Conservation (phyloP, 768 basidiomycete species). For the Paxillus rubicundulus region DNA sequence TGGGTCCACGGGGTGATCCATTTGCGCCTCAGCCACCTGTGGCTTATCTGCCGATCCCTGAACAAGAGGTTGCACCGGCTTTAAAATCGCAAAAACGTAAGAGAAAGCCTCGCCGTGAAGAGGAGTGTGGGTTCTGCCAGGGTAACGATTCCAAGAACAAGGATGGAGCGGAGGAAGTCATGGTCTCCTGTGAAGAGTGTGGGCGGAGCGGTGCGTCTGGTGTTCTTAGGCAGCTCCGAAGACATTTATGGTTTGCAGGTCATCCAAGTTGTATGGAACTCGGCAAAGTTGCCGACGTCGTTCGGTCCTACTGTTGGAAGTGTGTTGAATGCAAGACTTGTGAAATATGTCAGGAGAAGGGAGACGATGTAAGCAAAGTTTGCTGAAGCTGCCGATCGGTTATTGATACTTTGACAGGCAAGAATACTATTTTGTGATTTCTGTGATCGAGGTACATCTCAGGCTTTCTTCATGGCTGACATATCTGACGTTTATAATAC, state of each 20-base stretch:
- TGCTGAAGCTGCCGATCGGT: conserved; percentile 10
- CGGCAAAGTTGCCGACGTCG: conserved; percentile 52
- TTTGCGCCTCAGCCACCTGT: conserved; percentile 65
- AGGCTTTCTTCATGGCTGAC: conserved; percentile 5
- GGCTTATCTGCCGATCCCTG: conserved; percentile 49
- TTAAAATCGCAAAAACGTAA: conserved; percentile 48
- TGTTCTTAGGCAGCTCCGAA: neutral
- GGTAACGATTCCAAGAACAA: conserved; percentile 63
- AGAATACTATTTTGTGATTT: conserved; percentile 88
- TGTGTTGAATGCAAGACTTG: conserved; percentile 93
- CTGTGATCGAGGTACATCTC: conserved; percentile 77
- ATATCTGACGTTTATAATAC: conserved; percentile 1
- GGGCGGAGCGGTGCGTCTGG: conserved; percentile 69
- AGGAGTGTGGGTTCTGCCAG: conserved; percentile 76
- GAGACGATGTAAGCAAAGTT: conserved; percentile 72
- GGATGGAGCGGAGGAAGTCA: conserved; percentile 52
- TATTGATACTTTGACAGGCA: conserved; percentile 46
- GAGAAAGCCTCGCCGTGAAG: conserved; percentile 50
- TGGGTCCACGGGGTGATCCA: conserved; percentile 80
- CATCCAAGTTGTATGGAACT: conserved; percentile 86
- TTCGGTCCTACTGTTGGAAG: conserved; percentile 77
- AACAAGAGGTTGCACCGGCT: conserved; percentile 39
- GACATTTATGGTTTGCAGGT: conserved; percentile 41
- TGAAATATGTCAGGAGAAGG: conserved; percentile 81
- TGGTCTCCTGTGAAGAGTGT: conserved; percentile 82